Evolutionary conservation across 2,329 filamentous ascomycete species (phyloP).

Genomic region (Talaromyces sp.): DNA sequence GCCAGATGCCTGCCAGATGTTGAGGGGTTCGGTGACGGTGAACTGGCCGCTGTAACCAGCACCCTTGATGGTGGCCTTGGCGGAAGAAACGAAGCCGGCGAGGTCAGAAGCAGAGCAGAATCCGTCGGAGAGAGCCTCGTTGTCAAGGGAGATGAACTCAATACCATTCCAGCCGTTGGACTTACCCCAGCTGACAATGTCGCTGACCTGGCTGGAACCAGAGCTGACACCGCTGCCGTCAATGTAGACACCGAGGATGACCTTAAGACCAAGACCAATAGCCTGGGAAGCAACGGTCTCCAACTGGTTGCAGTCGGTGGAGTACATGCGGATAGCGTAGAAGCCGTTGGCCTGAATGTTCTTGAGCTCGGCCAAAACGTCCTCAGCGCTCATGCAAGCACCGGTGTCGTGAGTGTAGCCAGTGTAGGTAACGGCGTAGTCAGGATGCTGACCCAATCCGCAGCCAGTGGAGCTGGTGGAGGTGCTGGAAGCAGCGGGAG

Average conservation of each 20-base stretch:
- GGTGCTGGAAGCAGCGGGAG: slow-evolving; percentile 20
- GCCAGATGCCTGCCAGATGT: slow-evolving; percentile 65
- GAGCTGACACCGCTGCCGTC: slow-evolving; percentile 58
- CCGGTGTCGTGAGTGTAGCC: slow-evolving; percentile 58
- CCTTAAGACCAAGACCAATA: slow-evolving; percentile 63
- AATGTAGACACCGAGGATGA: slow-evolving; percentile 89
- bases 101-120: slow-evolving; percentile 64
- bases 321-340: slow-evolving; percentile 75
- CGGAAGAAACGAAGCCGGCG: slow-evolving; percentile 64
- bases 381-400: slow-evolving; percentile 61
- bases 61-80: slow-evolving; percentile 59
- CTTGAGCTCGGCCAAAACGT: slow-evolving; percentile 60
- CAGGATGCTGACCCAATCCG: slow-evolving; percentile 32
- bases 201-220: slow-evolving; percentile 68
- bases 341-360: slow-evolving; percentile 65
- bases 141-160: slow-evolving; percentile 79
- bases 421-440: slow-evolving; percentile 77
- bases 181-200: slow-evolving; percentile 68
- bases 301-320: slow-evolving; percentile 83
- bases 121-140: slow-evolving; percentile 80
- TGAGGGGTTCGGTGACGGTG: slow-evolving; percentile 84
- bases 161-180: slow-evolving; percentile 61
- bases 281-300: slow-evolving; percentile 69
- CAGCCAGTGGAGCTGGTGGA: slow-evolving; percentile 26
- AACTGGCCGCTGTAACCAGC: slow-evolving; percentile 69